A percentile compares a stretch with the other conserved stretches of the same genome.
Conservation (phyloP, 768 basidiomycete genomes). For the Rhizopogon salebrosus region DNA sequence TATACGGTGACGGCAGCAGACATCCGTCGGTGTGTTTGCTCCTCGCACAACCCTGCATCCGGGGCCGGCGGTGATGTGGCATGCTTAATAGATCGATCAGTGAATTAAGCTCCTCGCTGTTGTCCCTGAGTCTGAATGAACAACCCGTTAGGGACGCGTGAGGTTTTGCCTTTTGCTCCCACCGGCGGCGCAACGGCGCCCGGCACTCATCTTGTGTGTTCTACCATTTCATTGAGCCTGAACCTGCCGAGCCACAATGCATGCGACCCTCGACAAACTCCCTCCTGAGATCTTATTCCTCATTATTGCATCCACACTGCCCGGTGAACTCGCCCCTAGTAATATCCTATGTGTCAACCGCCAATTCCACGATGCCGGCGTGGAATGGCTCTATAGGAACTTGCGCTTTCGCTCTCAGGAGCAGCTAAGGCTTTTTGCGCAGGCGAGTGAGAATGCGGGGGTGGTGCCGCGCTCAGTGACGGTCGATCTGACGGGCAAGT, state of each 20-base stretch:
- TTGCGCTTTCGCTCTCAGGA: slow-evolving; percentile 18
- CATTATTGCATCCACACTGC: slow-evolving; percentile 14
- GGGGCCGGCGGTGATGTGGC: too few species aligned
- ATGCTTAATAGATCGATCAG: too few species aligned
- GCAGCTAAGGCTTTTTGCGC: slow-evolving; percentile 17
- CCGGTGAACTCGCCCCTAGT: slow-evolving; percentile 10
- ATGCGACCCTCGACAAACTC: slow-evolving; percentile 9
- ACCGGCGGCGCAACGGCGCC: too few species aligned
- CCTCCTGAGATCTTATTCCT: slow-evolving; percentile 18
- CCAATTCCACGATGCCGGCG: slow-evolving; percentile 16
- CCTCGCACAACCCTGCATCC: too few species aligned
- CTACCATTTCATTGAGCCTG: background rate
- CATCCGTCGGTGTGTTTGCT: too few species aligned
- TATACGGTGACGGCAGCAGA: too few species aligned
- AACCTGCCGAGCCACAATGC: background rate
- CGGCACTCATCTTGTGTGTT: too few species aligned
- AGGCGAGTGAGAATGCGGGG: slow-evolving; percentile 5
- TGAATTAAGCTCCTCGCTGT: background rate
- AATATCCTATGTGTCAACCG: slow-evolving; percentile 18
- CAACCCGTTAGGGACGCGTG: background rate
- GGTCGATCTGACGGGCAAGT: slow-evolving; percentile 26
- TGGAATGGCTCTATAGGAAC: slow-evolving; percentile 18
- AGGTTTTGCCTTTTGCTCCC: background rate
- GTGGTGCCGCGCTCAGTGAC: slow-evolving; percentile 23
- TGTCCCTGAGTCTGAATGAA: background rate